These are phyloP conservation scores for Meyerozyma carpophila DNA, from an alignment of 1,139 yeast species.

Conservation along the genomic window DNA sequence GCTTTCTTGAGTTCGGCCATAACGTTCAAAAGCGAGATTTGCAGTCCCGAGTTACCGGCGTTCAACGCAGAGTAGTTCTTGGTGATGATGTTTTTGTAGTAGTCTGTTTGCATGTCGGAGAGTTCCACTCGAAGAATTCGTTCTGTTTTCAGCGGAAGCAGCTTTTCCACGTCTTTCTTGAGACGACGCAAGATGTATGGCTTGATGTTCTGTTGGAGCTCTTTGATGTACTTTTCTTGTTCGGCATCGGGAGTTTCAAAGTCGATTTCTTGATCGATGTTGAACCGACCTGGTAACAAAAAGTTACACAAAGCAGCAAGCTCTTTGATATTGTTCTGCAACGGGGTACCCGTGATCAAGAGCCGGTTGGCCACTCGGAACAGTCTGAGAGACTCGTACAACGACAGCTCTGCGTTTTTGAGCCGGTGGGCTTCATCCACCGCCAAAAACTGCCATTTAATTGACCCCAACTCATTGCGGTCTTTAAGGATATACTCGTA, in stretches of 20 bases:
- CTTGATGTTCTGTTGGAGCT: conserved; percentile 75
- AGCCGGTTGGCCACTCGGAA: conserved; percentile 82
- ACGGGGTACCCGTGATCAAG: conserved; percentile 95
- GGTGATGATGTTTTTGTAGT: conserved; percentile 88
- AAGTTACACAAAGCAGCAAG: conserved; percentile 92
- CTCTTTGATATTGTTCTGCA: conserved; percentile 93
- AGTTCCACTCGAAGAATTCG: conserved; percentile 91
- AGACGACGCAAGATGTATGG: conserved; percentile 90
- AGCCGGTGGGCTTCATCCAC: conserved; percentile 98
- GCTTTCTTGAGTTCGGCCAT: conserved; percentile 97
- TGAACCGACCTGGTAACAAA: conserved; percentile 90
- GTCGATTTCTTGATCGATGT: conserved; percentile 90
- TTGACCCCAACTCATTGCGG: conserved; percentile 66
- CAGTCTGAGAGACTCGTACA: conserved; percentile 80
- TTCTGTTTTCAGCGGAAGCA: conserved; percentile 92
- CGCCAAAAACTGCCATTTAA: conserved; percentile 94
- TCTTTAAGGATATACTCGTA: conserved; percentile 95
- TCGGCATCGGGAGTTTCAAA: conserved; percentile 82
- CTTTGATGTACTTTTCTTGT: conserved; percentile 85
- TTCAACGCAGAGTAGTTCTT: conserved; percentile 88
- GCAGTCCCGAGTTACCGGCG: conserved; percentile 73
- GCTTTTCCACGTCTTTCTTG: conserved; percentile 95
- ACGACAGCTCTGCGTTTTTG: conserved; percentile 88
- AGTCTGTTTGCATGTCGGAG: conserved; percentile 91
- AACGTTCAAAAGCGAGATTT: conserved; percentile 78